Conservation (phyloP, 2,329 filamentous ascomycete species). For the Cladobotryum mycophilum region DNA sequence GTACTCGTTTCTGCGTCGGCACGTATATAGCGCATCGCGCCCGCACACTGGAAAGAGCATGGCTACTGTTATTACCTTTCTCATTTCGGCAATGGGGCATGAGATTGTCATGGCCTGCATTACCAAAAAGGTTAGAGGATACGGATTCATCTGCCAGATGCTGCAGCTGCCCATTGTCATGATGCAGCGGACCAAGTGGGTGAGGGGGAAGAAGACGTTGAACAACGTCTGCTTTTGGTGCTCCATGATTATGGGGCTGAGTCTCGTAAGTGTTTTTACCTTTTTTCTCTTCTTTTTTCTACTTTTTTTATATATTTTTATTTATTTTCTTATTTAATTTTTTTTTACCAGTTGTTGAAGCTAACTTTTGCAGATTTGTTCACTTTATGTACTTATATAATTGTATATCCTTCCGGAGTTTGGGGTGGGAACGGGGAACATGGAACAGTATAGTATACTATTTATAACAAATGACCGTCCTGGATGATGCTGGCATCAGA, state of each 20-base stretch:
- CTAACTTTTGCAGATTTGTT: slow-evolving; percentile 38
- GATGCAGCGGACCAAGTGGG: slow-evolving; percentile 72
- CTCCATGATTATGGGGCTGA: slow-evolving; percentile 81
- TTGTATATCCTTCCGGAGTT: background rate
- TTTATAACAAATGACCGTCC: too few relatives aligned
- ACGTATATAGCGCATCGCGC: slow-evolving; percentile 83
- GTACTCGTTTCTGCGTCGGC: slow-evolving; percentile 87
- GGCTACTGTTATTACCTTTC: slow-evolving; percentile 84
- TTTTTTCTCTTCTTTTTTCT: too few relatives aligned
- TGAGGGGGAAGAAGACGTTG: slow-evolving; percentile 67
- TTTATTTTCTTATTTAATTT: too few relatives aligned
- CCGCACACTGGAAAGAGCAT: slow-evolving; percentile 67
- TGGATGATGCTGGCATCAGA: too few relatives aligned
- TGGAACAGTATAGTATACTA: too few relatives aligned
- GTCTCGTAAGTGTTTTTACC: slow-evolving; percentile 60
- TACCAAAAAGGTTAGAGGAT: slow-evolving; percentile 91
- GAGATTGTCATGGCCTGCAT: slow-evolving; percentile 98
- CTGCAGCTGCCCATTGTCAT: slow-evolving; percentile 92
- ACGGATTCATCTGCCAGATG: slow-evolving; percentile 95
- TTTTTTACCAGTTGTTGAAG: too few relatives aligned
- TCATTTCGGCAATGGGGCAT: slow-evolving; percentile 83
- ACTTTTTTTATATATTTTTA: too few relatives aligned
- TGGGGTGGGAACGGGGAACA: too few relatives aligned
- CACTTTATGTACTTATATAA: slow-evolving; percentile 47
- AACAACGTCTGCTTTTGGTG: slow-evolving; percentile 92